A percentile compares a stretch with the other conserved stretches of the same genome.
These are phyloP conservation scores for Chernovozyma aurita DNA, from an alignment of 1,139 yeast species.

Conservation along the genomic window DNA sequence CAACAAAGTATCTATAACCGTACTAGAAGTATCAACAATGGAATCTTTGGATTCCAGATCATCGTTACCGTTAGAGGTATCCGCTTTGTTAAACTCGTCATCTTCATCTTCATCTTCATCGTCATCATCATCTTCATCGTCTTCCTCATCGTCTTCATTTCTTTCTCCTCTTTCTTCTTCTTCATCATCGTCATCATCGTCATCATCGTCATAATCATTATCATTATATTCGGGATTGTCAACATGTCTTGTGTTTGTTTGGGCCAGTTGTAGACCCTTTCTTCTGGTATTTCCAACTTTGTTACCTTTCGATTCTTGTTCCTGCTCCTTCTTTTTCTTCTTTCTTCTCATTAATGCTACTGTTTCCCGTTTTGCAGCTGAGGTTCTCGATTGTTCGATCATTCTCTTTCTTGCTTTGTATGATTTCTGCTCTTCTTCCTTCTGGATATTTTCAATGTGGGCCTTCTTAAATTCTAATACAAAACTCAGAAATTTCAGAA, in stretches of 20 bases:
- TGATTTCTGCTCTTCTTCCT: slow-evolving; percentile 42
- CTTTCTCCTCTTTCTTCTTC: neutral
- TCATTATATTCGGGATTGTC: slow-evolving; percentile 8
- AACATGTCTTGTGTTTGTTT: slow-evolving; percentile 7
- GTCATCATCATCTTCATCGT: slow-evolving; percentile 11
- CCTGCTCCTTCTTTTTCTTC: slow-evolving; percentile 3
- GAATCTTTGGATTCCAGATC: slow-evolving; percentile 8
- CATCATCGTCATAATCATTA: slow-evolving; percentile 10
- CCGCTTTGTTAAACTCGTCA: slow-evolving; percentile 4
- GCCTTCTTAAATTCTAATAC: slow-evolving; percentile 41
- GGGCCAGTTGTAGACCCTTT: neutral
- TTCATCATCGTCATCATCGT: slow-evolving; percentile 5
- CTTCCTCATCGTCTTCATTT: slow-evolving; percentile 10
- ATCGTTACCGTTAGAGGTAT: slow-evolving; percentile 5
- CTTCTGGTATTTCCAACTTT: slow-evolving; percentile 4
- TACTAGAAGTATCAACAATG: slow-evolving; percentile 15
- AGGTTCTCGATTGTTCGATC: slow-evolving; percentile 24
- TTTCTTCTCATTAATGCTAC: slow-evolving; percentile 4
- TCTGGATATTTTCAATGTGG: slow-evolving; percentile 43
- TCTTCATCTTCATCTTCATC: slow-evolving; percentile 14
- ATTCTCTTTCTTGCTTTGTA: slow-evolving; percentile 35
- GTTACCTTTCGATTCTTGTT: neutral
- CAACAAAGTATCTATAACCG: slow-evolving; percentile 36
- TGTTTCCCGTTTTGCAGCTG: slow-evolving; percentile 1
- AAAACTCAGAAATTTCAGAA: slow-evolving; percentile 33